These are phyloP conservation scores for Brassica hybrid DNA, from an alignment of 441 rosid species.

Conservation along the genomic window DNA sequence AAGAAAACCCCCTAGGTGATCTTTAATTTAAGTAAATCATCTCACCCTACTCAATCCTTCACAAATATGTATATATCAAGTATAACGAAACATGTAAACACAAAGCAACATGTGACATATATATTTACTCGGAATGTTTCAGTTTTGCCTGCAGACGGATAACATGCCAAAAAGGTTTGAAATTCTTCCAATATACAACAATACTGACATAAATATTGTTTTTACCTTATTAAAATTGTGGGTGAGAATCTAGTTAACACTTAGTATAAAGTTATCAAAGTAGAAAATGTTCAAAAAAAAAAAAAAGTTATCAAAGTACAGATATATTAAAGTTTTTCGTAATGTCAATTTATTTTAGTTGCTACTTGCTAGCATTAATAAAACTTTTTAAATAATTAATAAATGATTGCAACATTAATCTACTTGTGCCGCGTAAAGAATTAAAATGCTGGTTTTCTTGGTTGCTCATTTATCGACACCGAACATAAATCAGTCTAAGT, in stretches of 20 bases:
- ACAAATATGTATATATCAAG: neutral
- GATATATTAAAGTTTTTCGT: neutral
- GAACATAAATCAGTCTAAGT: constrained; percentile 22
- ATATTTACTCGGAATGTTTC: constrained; percentile 19
- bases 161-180: neutral
- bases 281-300: neutral
- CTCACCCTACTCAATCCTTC: neutral
- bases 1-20: neutral
- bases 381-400: neutral
- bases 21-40: neutral
- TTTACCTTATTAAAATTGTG: too few relatives aligned
- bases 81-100: constrained; percentile 5
- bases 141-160: constrained; percentile 11
- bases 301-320: neutral
- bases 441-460: constrained; percentile 25
- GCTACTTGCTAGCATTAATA: neutral
- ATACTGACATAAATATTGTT: neutral
- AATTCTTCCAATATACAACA: neutral
- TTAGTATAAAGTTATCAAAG: neutral
- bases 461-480: constrained; percentile 33
- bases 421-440: neutral
- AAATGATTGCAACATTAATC: constrained; percentile 20
- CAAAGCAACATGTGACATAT: neutral
- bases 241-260: neutral
- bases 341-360: neutral